Evolutionary conservation across 768 basidiomycete species (phyloP), one percentile per base, ranked within the genome.

Genomic region (Lentinula detonsa): DNA sequence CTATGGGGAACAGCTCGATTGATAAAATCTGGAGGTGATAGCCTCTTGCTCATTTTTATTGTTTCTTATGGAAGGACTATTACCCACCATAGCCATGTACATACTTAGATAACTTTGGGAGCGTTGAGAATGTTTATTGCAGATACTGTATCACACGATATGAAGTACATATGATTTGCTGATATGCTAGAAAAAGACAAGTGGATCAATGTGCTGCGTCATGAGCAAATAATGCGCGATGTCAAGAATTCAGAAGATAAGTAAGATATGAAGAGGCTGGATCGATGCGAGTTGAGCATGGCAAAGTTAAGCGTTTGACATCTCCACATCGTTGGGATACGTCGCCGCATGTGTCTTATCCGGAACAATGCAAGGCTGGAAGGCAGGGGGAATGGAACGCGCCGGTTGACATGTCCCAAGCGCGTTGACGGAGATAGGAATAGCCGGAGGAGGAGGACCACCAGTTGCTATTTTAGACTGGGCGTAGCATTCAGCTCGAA

Each of bases 1-100:
- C 43, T 66, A 68, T 64, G 67, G 67, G 39, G 67, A 68, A 13
- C 64, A 62, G 61, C 28, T 62, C 18, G 59, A 56, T 56, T 56
- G 55, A 56, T 1, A 48, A 48, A 45, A 16, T 45, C 16, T 15
- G 16, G 8, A 23, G 46, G n/a, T 48, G 18, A 48, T 8, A 48
- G 9, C 6, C 28, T 23, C 21, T 11, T 23, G 16, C 18, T 28
- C n/a, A 48, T 21, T 39, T 39, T 39, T 39, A 39, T 23, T 28
- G 46, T n/a, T 48, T 48, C 46, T 48, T 23, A 48, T 21, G 18
- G 46, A 48, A 48, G 46, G 46, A 48, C 46, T 48, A 18, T 48
- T 8, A 39, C 37, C 21, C 46, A 23, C 46, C 46, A 48, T 48
- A 48, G 18, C 8, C 46, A 48, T 48, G 46, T 48, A 48, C 21